Percentiles rank a stretch among this genome's conserved stretches.
Evolutionary conservation across 1,284 basidiomycete genomes (phyloP).

Genomic region (Pterulicium gracile): DNA sequence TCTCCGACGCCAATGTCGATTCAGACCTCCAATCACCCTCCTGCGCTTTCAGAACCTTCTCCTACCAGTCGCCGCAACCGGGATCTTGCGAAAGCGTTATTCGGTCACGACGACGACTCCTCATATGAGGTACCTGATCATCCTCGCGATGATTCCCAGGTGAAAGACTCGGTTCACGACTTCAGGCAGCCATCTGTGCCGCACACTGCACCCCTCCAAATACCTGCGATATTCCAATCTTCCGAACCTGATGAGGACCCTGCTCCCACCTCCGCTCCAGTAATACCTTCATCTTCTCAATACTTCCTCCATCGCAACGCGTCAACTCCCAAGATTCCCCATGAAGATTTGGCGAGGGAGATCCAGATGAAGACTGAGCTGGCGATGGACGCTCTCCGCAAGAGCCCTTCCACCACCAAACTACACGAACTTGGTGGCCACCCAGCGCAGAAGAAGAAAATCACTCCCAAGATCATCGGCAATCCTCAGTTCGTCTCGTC

Average conservation of each 20-base stretch:
- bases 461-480: slow-evolving; percentile 64
- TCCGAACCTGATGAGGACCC: too few relatives aligned
- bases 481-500: slow-evolving; percentile 62
- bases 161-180: too few relatives aligned
- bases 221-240: too few relatives aligned
- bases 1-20: neutral
- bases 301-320: slow-evolving; percentile 23
- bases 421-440: slow-evolving; percentile 21
- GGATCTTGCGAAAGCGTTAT: slow-evolving; percentile 64
- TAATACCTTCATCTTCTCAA: slow-evolving; percentile 14
- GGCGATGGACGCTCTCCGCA: slow-evolving; percentile 58
- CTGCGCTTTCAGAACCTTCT: slow-evolving; percentile 24
- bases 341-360: slow-evolving; percentile 45
- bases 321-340: slow-evolving; percentile 28
- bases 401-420: slow-evolving; percentile 41
- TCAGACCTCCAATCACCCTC: neutral
- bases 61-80: slow-evolving; percentile 49
- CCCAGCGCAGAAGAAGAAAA: slow-evolving; percentile 36
- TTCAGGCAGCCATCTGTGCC: too few relatives aligned
- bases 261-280: neutral
- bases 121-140: neutral
- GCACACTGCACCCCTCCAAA: too few relatives aligned
- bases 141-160: too few relatives aligned
- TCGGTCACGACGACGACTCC: slow-evolving; percentile 40
- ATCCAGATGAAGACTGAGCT: slow-evolving; percentile 62